These are phyloP conservation scores for Populus trichocarpa DNA, from an alignment of 441 rosid genomes.

Conservation along the genomic window DNA sequence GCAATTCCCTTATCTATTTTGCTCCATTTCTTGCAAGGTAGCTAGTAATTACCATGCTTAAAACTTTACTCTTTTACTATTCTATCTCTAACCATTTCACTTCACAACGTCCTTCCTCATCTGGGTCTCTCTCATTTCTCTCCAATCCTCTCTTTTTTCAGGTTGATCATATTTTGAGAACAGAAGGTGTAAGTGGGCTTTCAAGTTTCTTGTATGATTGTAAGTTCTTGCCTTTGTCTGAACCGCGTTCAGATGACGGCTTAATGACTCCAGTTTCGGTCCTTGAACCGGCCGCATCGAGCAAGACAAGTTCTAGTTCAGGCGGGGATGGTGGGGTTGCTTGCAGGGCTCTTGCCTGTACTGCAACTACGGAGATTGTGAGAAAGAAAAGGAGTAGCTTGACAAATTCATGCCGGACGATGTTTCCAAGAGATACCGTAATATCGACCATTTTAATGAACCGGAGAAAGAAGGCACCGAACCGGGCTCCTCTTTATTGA, in stretches of 20 bases:
- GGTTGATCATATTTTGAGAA: constrained; percentile 52
- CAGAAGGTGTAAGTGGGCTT: constrained; percentile 53
- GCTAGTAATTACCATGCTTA: neutral
- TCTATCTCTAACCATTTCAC: neutral
- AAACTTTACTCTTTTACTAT: neutral
- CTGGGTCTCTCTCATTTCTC: constrained; percentile 10
- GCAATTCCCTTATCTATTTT: constrained; percentile 69
- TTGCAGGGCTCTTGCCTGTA: constrained; percentile 51
- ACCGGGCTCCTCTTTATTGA: constrained; percentile 81
- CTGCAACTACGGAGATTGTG: constrained; percentile 66
- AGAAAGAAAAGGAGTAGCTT: constrained; percentile 78
- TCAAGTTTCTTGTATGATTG: constrained; percentile 60
- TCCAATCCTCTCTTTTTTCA: constrained; percentile 12
- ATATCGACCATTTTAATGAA: constrained; percentile 47
- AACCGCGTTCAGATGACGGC: constrained; percentile 42
- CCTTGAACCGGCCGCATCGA: constrained; percentile 51
- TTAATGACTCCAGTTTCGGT: constrained; percentile 59
- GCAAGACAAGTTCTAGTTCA: constrained; percentile 54
- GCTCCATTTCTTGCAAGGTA: constrained; percentile 94
- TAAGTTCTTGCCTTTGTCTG: constrained; percentile 56
- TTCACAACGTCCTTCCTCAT: neutral
- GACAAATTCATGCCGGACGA: constrained; percentile 40
- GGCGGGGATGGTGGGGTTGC: constrained; percentile 46
- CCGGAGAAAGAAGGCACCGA: constrained; percentile 79
- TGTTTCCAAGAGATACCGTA: constrained; percentile 37